Evolutionary conservation across 768 basidiomycete species (phyloP), one percentile per base, ranked within the genome.

Genomic region (Phaeotremella fagi): DNA sequence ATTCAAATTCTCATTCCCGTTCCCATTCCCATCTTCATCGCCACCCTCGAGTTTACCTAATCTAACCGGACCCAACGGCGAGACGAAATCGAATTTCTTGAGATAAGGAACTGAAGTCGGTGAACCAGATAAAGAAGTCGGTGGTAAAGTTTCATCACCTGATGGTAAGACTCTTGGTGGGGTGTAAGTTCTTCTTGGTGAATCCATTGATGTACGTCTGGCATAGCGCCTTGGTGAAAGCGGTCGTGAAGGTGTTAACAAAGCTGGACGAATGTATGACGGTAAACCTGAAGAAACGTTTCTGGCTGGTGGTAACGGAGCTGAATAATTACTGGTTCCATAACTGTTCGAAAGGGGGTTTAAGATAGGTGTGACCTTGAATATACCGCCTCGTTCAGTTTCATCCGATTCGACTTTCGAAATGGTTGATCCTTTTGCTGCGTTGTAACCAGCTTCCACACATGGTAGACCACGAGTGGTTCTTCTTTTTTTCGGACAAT

Each of bases 81-180:
- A 65, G 45, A 70, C 66, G 50, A 70, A 70, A 38, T 70, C 68
- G 38, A 70, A 70, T 7, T 46, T 56, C 16, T 54, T 46, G 5
- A 55, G 35, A 5, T 59, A 54, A 12, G 61, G 65, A 25, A 48
- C 66, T n/a, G n/a, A n/a, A n/a, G n/a, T n/a, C 20, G 57, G 60
- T 22, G 55, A 59, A 4, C 53, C 50, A 6, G 35, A 25, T n/a
- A n/a, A n/a, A n/a, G n/a, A n/a, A n/a, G n/a, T n/a, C n/a, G n/a
- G n/a, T 3, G 62, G 55, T 28, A 63, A 64, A 0, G 62, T 70
- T 38, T 70, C 68, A 35, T 70, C 68, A 2, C 68, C 68, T 5
- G 64, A 64, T 2, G 68, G 61, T 15, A 70, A 38, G 18, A 64
- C 63, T 15, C 64, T 48, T 16, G 68, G 68, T 4, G 68, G 68